Conservation (phyloP, 2,329 filamentous ascomycete genomes). For the Cladosporium oxysporum region DNA sequence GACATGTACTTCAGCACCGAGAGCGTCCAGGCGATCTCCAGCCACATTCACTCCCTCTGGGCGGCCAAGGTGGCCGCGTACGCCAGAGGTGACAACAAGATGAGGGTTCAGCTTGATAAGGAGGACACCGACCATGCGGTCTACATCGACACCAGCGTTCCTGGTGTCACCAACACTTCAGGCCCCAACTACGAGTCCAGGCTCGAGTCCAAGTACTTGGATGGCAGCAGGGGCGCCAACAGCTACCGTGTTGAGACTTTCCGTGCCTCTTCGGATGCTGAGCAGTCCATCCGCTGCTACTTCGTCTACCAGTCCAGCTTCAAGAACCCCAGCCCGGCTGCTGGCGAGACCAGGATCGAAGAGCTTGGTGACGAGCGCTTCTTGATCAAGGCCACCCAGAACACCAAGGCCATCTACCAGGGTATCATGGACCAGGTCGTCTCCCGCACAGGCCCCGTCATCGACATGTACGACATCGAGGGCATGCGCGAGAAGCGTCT, state of each 20-base stretch:
- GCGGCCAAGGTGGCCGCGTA: conserved; percentile 95
- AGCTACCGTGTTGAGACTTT: conserved; percentile 96
- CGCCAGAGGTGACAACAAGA: conserved; percentile 86
- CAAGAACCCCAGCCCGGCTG: conserved; percentile 69
- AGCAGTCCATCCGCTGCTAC: conserved; percentile 88
- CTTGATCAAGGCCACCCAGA: conserved; percentile 90
- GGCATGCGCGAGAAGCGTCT: conserved; percentile 88
- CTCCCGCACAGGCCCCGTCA: conserved; percentile 84
- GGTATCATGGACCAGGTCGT: conserved; percentile 88
- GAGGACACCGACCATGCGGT: conserved; percentile 93
- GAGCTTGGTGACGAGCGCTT: conserved; percentile 92
- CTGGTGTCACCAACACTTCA: conserved; percentile 71
- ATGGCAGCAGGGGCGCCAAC: conserved; percentile 68
- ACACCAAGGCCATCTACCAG: conserved; percentile 95
- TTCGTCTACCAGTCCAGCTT: conserved; percentile 98
- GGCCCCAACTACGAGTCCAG: conserved; percentile 93
- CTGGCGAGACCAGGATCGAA: conserved; percentile 83
- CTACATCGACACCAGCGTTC: conserved; percentile 96
- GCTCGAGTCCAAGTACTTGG: conserved; percentile 93
- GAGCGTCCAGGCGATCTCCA: conserved; percentile 80
- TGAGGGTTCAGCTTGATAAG: conserved; percentile 95
- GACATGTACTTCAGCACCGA: conserved; percentile 98
- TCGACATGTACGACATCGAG: conserved; percentile 96
- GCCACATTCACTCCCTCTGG: conserved; percentile 93
- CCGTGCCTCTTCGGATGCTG: conserved; percentile 73